Evolutionary conservation across 1,284 basidiomycete species (phyloP).

Genomic region (Calocybe gambosa): DNA sequence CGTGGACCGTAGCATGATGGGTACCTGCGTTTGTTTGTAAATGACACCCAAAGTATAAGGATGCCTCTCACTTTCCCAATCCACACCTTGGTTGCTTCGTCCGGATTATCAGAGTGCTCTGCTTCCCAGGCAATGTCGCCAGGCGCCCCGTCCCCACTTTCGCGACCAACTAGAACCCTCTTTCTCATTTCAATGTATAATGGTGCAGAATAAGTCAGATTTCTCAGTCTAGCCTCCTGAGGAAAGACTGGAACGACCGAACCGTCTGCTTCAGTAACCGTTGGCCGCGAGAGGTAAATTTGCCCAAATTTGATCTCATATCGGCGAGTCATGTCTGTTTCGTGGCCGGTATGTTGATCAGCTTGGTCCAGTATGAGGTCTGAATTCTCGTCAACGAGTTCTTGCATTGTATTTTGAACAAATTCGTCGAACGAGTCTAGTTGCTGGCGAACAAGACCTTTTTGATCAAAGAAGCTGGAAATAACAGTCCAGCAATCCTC

Average conservation of each 20-base stretch:
- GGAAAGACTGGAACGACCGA: conserved; percentile 92
- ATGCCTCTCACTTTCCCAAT: conserved; percentile 79
- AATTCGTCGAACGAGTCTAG: conserved; percentile 99
- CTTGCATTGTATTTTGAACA: conserved; percentile 99
- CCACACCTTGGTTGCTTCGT: conserved; percentile 83
- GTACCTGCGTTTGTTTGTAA: conserved; percentile 55
- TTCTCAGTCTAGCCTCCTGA: conserved; percentile 94
- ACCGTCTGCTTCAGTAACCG: conserved; percentile 94
- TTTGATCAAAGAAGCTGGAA: conserved; percentile 94
- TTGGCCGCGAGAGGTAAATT: conserved; percentile 93
- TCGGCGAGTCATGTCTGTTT: conserved; percentile 77
- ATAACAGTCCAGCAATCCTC: conserved; percentile 97
- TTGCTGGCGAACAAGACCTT: conserved; percentile 96
- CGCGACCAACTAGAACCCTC: conserved; percentile 72
- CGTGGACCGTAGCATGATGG: conserved; percentile 95
- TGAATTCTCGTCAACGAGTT: conserved; percentile 93
- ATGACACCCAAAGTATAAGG: background rate
- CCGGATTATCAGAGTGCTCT: conserved; percentile 59
- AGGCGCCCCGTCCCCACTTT: conserved; percentile 75
- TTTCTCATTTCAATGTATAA: conserved; percentile 97
- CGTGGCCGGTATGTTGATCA: conserved; percentile 88
- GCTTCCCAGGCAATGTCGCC: conserved; percentile 83
- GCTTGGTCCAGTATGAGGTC: conserved; percentile 95
- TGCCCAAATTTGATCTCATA: conserved; percentile 98
- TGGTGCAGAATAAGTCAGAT: conserved; percentile 94